Percentiles rank a stretch among this genome's conserved stretches.
Evolutionary conservation across 176 grass and related monocot species (phyloP).

Genomic region (Guadua angustifolia): DNA sequence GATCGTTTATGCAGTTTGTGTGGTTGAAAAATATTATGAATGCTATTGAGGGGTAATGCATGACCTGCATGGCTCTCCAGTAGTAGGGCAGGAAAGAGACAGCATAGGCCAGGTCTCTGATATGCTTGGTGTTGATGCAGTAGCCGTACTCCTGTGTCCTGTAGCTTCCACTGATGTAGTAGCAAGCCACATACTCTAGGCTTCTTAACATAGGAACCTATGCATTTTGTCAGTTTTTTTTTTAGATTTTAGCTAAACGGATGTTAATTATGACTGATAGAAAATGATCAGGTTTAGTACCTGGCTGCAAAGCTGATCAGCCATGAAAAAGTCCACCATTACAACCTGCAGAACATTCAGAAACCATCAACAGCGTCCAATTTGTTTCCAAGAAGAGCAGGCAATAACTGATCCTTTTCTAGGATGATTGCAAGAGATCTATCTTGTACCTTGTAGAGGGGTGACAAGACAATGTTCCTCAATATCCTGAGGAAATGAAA

Average conservation of each 20-base stretch:
- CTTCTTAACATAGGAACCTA: constrained; percentile 80
- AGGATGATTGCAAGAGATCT: background rate
- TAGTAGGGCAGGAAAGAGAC: constrained; percentile 90
- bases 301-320: constrained; percentile 88
- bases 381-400: background rate
- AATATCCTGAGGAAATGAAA: constrained; percentile 64
- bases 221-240: background rate
- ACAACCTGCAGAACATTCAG: constrained; percentile 53
- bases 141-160: constrained; percentile 70
- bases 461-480: constrained; percentile 74
- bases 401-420: background rate
- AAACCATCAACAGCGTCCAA: background rate
- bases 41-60: background rate
- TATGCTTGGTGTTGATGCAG: constrained; percentile 73
- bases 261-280: background rate
- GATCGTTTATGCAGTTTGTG: background rate
- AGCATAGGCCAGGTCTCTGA: constrained; percentile 74
- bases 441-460: constrained; percentile 71
- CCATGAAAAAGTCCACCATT: constrained; percentile 96
- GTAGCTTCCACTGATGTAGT: constrained; percentile 88
- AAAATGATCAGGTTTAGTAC: constrained; percentile 30
- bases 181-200: constrained; percentile 76
- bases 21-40: background rate
- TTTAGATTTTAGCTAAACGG: background rate
- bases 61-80: constrained; percentile 93